These are phyloP conservation scores for Saccharomyces hybrid DNA, from an alignment of 1,139 yeast genomes.

Conservation along the genomic window DNA sequence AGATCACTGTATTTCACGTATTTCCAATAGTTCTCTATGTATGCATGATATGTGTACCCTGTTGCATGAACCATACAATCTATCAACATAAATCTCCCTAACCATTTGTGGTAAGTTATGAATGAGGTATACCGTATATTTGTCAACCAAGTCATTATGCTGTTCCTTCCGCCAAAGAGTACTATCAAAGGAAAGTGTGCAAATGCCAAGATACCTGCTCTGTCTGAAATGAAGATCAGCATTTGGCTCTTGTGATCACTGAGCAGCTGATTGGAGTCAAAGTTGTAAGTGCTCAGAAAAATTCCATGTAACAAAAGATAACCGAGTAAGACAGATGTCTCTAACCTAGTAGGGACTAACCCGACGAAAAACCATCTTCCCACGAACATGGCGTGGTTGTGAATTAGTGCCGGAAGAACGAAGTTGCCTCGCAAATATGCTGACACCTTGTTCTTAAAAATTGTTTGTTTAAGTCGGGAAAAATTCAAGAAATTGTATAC, in stretches of 20 bases:
- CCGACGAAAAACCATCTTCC: conserved; percentile 9
- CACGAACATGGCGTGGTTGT: neutral
- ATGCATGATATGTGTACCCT: conserved; percentile 32
- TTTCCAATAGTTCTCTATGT: conserved; percentile 19
- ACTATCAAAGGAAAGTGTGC: conserved; percentile 44
- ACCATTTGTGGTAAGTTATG: conserved; percentile 56
- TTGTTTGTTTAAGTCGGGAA: neutral
- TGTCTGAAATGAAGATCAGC: conserved; percentile 33
- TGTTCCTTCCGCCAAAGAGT: conserved; percentile 56
- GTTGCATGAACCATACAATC: conserved; percentile 40
- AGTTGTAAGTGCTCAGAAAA: conserved; percentile 33
- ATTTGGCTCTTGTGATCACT: conserved; percentile 32
- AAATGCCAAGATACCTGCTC: conserved; percentile 47
- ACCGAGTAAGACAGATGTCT: conserved; percentile 41
- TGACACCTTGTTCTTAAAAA: neutral
- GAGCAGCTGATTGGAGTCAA: conserved; percentile 32
- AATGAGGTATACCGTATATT: conserved; percentile 59
- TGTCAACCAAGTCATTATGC: conserved; percentile 51
- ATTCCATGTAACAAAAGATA: conserved; percentile 42
- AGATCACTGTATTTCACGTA: conserved; percentile 10
- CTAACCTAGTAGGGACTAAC: conserved; percentile 44
- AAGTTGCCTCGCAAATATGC: neutral
- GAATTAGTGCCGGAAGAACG: neutral
- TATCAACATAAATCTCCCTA: conserved; percentile 41
- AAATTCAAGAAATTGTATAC: neutral